These are phyloP conservation scores for Mortierella sp. DNA, from an alignment of 371 early-diverging fungal genomes.

Conservation along the genomic window DNA sequence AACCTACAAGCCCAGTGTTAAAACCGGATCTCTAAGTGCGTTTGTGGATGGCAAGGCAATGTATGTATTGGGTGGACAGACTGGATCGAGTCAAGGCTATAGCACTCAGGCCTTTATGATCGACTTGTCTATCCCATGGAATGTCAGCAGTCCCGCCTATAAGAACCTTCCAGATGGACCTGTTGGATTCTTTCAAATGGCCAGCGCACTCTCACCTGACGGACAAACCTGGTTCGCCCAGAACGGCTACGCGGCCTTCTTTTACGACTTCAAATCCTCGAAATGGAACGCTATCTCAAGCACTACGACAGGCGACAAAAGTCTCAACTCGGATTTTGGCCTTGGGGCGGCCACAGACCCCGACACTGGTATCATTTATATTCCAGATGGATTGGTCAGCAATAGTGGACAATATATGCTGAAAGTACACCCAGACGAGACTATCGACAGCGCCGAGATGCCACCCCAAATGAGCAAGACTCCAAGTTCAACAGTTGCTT, in stretches of 20 bases:
- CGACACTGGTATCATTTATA: not conserved
- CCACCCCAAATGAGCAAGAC: not conserved
- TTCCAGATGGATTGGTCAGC: not conserved
- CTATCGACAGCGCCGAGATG: not conserved
- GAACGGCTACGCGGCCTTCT: not conserved
- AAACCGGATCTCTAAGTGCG: not conserved
- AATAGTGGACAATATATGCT: constrained; percentile 1
- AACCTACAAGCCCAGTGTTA: not conserved
- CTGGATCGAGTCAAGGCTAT: not conserved
- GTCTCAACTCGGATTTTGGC: not conserved
- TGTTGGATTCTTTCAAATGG: not conserved
- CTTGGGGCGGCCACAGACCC: constrained; percentile 4
- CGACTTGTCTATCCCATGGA: constrained; percentile 2
- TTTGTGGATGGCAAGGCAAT: constrained; percentile 2
- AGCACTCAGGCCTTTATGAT: not conserved
- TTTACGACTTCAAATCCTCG: not conserved
- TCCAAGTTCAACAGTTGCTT: constrained; percentile 1
- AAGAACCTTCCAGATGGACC: not conserved
- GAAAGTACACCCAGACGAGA: not conserved
- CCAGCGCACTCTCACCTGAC: not conserved
- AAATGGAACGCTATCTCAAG: not conserved
- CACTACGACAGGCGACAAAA: not conserved
- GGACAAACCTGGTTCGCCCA: constrained; percentile 1
- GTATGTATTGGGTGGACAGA: not conserved
- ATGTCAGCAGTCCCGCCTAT: not conserved